A percentile compares a stretch with the other conserved stretches of the same genome.
These are phyloP conservation scores for Aaosphaeria pasadenensis DNA, from an alignment of 2,329 filamentous ascomycete species.

Conservation along the genomic window DNA sequence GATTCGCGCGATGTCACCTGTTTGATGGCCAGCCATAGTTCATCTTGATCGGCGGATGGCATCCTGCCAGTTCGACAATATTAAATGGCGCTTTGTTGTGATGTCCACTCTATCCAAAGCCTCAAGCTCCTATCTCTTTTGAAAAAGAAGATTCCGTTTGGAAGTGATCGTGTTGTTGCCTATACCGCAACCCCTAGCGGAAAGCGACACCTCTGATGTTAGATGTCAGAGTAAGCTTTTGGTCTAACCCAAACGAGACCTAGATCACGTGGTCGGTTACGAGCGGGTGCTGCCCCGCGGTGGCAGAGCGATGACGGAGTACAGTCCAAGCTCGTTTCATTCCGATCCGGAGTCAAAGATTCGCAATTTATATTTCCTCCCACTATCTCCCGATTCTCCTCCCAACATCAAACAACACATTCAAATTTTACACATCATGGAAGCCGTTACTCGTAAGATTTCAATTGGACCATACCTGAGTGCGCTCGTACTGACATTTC, in stretches of 20 bases:
- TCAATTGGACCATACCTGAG: slow-evolving; percentile 1
- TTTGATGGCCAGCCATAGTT: slow-evolving; percentile 48
- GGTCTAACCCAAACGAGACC: too few species aligned
- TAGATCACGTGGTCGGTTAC: background rate
- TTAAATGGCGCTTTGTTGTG: slow-evolving; percentile 1
- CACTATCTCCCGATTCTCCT: background rate
- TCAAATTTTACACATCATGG: slow-evolving; percentile 19
- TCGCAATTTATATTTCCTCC: slow-evolving; percentile 14
- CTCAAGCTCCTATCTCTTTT: too few species aligned
- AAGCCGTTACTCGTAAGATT: slow-evolving; percentile 32
- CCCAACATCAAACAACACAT: background rate
- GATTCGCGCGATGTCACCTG: slow-evolving; percentile 39
- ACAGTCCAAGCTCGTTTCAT: slow-evolving; percentile 10
- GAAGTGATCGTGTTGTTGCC: too few species aligned
- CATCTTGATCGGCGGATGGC: slow-evolving; percentile 44
- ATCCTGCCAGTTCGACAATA: slow-evolving; percentile 11
- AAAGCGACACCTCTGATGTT: too few species aligned
- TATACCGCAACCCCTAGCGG: too few species aligned
- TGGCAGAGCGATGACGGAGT: slow-evolving; percentile 3
- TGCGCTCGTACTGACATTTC: slow-evolving; percentile 6
- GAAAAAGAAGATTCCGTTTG: too few species aligned
- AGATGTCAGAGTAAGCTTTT: too few species aligned
- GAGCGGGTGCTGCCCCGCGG: background rate
- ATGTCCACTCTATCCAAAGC: too few species aligned
- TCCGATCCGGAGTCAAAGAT: slow-evolving; percentile 30